Evolutionary conservation across 2,329 filamentous ascomycete genomes (phyloP).

Genomic region (Cladosporium sp.): DNA sequence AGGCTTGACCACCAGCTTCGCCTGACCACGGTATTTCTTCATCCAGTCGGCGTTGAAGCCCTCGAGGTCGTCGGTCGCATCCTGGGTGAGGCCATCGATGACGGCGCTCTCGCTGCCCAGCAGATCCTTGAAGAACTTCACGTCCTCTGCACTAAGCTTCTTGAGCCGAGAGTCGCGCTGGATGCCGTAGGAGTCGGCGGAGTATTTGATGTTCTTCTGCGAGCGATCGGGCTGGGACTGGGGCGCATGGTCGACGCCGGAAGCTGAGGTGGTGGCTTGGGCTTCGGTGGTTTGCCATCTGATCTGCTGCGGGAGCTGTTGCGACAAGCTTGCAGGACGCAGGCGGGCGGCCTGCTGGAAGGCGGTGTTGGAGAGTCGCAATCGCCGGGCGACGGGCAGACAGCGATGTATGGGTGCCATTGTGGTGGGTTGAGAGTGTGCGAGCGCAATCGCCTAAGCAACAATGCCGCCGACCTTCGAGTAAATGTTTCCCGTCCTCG

Average conservation of each 20-base stretch:
- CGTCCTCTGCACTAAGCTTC: slow-evolving; percentile 68
- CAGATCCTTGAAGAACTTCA: slow-evolving; percentile 73
- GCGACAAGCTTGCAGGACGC: slow-evolving; percentile 15
- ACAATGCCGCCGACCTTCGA: too few relatives aligned
- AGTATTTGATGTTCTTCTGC: slow-evolving; percentile 60
- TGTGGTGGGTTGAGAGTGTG: neutral
- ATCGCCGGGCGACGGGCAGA: slow-evolving; percentile 25
- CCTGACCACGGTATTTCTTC: slow-evolving; percentile 93
- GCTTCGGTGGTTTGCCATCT: slow-evolving; percentile 27
- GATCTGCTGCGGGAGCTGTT: slow-evolving; percentile 17
- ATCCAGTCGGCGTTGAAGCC: slow-evolving; percentile 98
- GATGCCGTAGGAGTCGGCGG: slow-evolving; percentile 75
- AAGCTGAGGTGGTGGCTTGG: slow-evolving; percentile 25
- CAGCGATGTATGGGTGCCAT: slow-evolving; percentile 10
- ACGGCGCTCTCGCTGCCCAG: slow-evolving; percentile 73
- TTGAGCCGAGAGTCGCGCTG: slow-evolving; percentile 72
- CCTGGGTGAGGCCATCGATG: slow-evolving; percentile 72
- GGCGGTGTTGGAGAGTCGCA: slow-evolving; percentile 26
- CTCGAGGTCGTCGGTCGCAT: slow-evolving; percentile 74
- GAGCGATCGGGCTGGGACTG: slow-evolving; percentile 21
- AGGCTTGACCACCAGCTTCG: slow-evolving; percentile 80
- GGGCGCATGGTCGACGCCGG: slow-evolving; percentile 24
- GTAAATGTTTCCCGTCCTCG: slow-evolving; percentile 1
- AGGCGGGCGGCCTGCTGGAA: slow-evolving; percentile 25
- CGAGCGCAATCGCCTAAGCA: neutral